Evolutionary conservation across 2,329 filamentous ascomycete genomes (phyloP).

Genomic region (Sphaerostilbella broomeana): DNA sequence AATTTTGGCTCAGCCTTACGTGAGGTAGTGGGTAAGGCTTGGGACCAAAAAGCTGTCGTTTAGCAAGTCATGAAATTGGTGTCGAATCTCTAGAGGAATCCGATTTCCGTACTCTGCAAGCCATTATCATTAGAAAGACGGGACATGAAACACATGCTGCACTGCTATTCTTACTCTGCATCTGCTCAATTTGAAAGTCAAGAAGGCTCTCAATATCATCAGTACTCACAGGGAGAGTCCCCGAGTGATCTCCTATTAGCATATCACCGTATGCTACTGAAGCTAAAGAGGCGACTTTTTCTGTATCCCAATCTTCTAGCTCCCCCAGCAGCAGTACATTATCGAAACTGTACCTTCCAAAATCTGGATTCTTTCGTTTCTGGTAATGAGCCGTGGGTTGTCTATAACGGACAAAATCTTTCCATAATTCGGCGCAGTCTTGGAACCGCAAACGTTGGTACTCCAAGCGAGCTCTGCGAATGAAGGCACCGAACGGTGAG

Average conservation of each 20-base stretch:
- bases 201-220: slow-evolving; percentile 76
- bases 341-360: slow-evolving; percentile 53
- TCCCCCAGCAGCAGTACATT: slow-evolving; percentile 45
- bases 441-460: slow-evolving; percentile 75
- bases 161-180: slow-evolving; percentile 58
- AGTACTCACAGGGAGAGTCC: slow-evolving; percentile 54
- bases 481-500: slow-evolving; percentile 75
- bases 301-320: slow-evolving; percentile 40
- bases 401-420: slow-evolving; percentile 72
- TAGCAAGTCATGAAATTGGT: slow-evolving; percentile 63
- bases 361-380: slow-evolving; percentile 54
- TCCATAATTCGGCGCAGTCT: slow-evolving; percentile 73
- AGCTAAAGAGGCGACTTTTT: slow-evolving; percentile 39
- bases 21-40: slow-evolving; percentile 69
- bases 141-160: not conserved
- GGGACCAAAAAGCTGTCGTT: slow-evolving; percentile 61
- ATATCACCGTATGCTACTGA: slow-evolving; percentile 48
- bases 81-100: slow-evolving; percentile 66
- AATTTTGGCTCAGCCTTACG: slow-evolving; percentile 32
- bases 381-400: slow-evolving; percentile 64
- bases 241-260: slow-evolving; percentile 36
- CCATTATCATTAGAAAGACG: slow-evolving; percentile 13
- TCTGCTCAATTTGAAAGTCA: slow-evolving; percentile 80
- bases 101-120: slow-evolving; percentile 63
- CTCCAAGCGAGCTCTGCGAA: slow-evolving; percentile 71